These are phyloP conservation scores for Smittium culicis DNA, from an alignment of 371 early-diverging fungal genomes.

Conservation along the genomic window DNA sequence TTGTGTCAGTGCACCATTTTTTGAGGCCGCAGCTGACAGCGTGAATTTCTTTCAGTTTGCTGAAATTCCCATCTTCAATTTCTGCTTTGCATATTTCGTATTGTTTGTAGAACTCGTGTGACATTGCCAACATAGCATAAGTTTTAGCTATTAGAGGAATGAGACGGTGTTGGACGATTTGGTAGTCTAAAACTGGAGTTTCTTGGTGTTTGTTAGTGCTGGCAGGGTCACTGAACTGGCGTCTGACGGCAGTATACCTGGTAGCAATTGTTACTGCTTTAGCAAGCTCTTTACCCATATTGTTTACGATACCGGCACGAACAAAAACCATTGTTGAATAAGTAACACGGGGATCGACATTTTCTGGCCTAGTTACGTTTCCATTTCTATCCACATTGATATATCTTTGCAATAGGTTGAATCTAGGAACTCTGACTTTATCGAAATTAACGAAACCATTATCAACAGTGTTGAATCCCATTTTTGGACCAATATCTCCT, in stretches of 20 bases:
- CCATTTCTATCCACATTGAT: conserved; percentile 55
- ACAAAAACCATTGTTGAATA: conserved; percentile 65
- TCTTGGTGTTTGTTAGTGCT: conserved; percentile 33
- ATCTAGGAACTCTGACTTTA: conserved; percentile 59
- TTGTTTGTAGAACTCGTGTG: conserved; percentile 42
- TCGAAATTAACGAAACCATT: conserved; percentile 73
- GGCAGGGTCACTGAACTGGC: conserved; percentile 33
- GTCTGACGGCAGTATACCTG: conserved; percentile 52
- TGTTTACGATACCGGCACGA: conserved; percentile 47
- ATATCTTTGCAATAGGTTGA: conserved; percentile 63
- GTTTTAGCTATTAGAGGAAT: conserved; percentile 53
- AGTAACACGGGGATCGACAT: conserved; percentile 45
- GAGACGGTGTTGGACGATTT: conserved; percentile 57
- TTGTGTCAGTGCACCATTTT: conserved; percentile 56
- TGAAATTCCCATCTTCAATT: conserved; percentile 33
- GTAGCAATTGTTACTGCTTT: conserved; percentile 53
- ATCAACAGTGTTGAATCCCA: conserved; percentile 66
- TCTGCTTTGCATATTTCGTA: conserved; percentile 42
- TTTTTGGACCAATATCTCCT: conserved; percentile 81
- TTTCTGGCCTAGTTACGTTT: conserved; percentile 46
- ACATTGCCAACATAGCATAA: conserved; percentile 55
- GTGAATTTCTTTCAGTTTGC: conserved; percentile 59
- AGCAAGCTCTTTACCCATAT: conserved; percentile 28
- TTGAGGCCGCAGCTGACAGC: conserved; percentile 73
- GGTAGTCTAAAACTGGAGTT: conserved; percentile 56